phyloP scores from a whole-genome alignment of 345 rosid species.

The Chamaenerion angustifolium region DNA sequence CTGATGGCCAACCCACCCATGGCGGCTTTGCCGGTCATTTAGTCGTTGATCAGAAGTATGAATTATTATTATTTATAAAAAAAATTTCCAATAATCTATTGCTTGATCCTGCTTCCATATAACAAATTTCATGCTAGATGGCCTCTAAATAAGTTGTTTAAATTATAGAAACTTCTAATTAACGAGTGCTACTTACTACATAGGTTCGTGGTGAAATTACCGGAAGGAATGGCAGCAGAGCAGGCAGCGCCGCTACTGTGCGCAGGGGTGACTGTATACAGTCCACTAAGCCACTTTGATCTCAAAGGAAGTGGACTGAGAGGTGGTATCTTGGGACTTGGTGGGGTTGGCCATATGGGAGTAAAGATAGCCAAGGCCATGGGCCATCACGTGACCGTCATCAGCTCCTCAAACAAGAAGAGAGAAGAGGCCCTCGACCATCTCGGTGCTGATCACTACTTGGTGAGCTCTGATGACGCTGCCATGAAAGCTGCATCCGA shows the following conservation, averaged over 20 bases:
- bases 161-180: background rate
- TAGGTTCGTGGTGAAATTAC: constrained; percentile 77
- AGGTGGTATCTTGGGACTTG: constrained; percentile 82
- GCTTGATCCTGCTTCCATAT: no score
- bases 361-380: constrained; percentile 87
- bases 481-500: constrained; percentile 55
- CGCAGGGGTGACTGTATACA: constrained; percentile 82
- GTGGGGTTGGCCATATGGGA: constrained; percentile 99
- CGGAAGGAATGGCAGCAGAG: constrained; percentile 73
- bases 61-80: no score
- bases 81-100: no score
- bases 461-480: constrained; percentile 59
- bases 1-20: constrained; percentile 63
- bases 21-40: constrained; percentile 63
- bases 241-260: constrained; percentile 86
- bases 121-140: no score
- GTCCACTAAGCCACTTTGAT: constrained; percentile 79
- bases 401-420: constrained; percentile 90
- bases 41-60: constrained; percentile 62
- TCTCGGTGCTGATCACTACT: constrained; percentile 75
- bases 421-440: constrained; percentile 67
- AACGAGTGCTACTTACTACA: background rate
- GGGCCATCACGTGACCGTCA: constrained; percentile 92
- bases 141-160: no score
- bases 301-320: constrained; percentile 47